Base-by-base conservation (phyloP, 2,329 filamentous ascomycete genomes). In the Ascochyta clinopodiicola region DNA sequence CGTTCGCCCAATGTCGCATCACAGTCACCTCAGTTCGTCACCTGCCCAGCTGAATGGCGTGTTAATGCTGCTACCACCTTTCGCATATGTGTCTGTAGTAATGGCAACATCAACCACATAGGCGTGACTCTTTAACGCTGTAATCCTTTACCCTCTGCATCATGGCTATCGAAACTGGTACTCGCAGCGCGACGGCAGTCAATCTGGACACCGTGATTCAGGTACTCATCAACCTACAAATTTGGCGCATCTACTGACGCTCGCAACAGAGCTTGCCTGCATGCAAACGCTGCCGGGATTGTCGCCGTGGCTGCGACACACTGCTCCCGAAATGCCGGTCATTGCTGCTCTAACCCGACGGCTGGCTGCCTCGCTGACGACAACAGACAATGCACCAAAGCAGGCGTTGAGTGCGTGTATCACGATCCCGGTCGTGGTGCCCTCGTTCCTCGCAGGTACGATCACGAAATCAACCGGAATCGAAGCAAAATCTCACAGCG, bases 261-360 rank as follows among this genome's bases (percentile, higher is more conserved):
- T 37, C 25, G 31, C 39, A 36, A 44, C 54, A 69, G 67, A 67
- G 62, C 48, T 64, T 74, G 31, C 71, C 71, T 42, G 71, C 71
- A 48, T 75, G 71, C 56, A 72, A 72, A 51, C 59, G 71, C 50
- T 74, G 71, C 60, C 66, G 72, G 31, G 70, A 75, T 29, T 73
- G 70, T 53, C 69, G 72, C 47, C 69, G 71, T 38, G 71, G 71
- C 40, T 74, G 71, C 63, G 71, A 74, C 59, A 72, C 71, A n/a
- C 56, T 68, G 36, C 66, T 75, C 22, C 72, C 72, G 44, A 72
- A 70, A 48, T 75, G 72, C 66, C 66, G 67, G 69, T 68, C 25
- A 51, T 31, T 46, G 22, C 40, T 29, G 25, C 43, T 47, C 43
- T 36, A 12, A 8, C 31, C 45, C 36, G 35, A 43, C 31, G 42